Evolutionary conservation across 129 eudicot genomes (phyloP), one percentile per base, ranked within the genome.

Genomic region (Flaveria bidentis): DNA sequence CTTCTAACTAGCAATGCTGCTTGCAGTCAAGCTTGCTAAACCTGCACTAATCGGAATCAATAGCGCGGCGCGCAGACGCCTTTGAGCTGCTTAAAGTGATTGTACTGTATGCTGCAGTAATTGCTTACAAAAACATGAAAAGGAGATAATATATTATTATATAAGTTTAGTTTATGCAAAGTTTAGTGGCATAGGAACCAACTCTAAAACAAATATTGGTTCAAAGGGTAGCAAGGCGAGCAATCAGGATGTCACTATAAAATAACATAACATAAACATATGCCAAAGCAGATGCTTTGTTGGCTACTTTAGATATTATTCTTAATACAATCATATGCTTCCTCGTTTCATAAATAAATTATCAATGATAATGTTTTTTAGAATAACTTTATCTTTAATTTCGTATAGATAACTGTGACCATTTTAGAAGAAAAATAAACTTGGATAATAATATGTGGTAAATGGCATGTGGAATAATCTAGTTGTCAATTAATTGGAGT

Each of bases 251-350:
- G 79, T 73, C 51, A 58, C 80, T 65, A 52, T 79, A 36, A 36
- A 36, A 36, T 36, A 74, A 74, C 80, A 80, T 80, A 73, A 73
- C 79, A 71, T 57, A 57, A 30, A 58, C 72, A 80, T 80, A 74
- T 80, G 84, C 80, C 75, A 80, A 80, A 80, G 80, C n/a, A 80
- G 84, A 80, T 80, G 80, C 84, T 80, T 80, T 80, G 75, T 74
- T 66, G 80, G 71, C 80, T 74, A 44, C 80, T 80, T 80, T 80
- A 67, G 46, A 44, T 80, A 39, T 80, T 80, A 80, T 80, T 80
- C 84, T 62, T 55, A 46, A 74, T 20, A 67, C 52, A 67, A 74
- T 74, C 80, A 80, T 74, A 66, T 69, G 49, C 84, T 80, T 67
- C 75, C 70, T 74, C 30, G 65, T 74, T 80, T 53, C 55, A 74